Base-by-base conservation (phyloP, 768 basidiomycete species). In the Cystobasidium onofrii region DNA sequence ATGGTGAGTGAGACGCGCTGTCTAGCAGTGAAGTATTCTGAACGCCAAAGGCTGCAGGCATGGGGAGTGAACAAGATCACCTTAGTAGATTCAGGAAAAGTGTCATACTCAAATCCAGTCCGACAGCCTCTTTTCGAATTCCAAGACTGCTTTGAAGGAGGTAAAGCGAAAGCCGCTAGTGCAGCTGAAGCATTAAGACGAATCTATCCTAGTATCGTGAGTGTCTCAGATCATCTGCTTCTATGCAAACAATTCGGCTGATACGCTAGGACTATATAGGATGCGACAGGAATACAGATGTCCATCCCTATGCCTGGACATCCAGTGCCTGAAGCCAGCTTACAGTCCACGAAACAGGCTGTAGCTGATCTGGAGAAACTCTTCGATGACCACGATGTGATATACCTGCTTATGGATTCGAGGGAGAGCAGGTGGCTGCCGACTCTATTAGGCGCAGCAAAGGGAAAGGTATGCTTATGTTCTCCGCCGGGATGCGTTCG, bases 291-390 rank as follows among this genome's bases (percentile, higher is more conserved):
- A 0, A 83, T 90, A 76, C 84, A 85, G 12, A 83, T 98, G 1
- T 86, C 88, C 10, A 89, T 98, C 76, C 95, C 95, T 9, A 98
- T 99, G 94, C 96, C 96, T 0, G 96, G 96, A 0, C 96, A 99
- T 79, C 95, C 94, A 0, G 85, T 97, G 71, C 87, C 91, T 1
- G 69, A 79, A 0, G 81, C 83, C 0, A 85, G 84, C 0, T 80
- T 88, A 3, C 84, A 84, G 1, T 85, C 88, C 77, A 84, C 86
- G 0, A 85, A 86, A 78, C 83, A 84, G n/a, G 88, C 92, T 76
- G 87, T 97, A 0, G 82, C 82, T 36, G 83, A 84, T 77, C 85
- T 99, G 10, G 92, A 94, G 78, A 80, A 84, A 29, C 85, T 98
- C 18, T 85, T 98, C 72, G 88, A 90, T 34, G 83, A 84, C 20